Conservation (phyloP, 305 asterid species). For the Rubia balearica region DNA sequence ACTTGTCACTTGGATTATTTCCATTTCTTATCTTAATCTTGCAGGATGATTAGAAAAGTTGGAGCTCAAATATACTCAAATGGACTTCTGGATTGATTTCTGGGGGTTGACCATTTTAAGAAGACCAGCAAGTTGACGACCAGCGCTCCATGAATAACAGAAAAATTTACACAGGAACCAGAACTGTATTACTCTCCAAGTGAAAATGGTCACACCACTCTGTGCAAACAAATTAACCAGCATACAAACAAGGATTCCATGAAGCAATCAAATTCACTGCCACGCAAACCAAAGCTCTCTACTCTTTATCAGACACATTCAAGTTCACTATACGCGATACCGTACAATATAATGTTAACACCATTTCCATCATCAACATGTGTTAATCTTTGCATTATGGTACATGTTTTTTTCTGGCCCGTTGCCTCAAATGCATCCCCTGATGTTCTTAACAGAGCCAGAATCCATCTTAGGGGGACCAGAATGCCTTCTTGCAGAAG, state of each 20-base stretch:
- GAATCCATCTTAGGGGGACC: conserved; percentile 42
- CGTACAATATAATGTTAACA: background rate
- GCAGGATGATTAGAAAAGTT: too few relatives aligned
- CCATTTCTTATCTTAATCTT: too few relatives aligned
- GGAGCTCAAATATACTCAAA: too few relatives aligned
- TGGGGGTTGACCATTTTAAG: too few relatives aligned
- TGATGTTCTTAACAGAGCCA: conserved; percentile 26
- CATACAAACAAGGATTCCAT: conserved; percentile 5
- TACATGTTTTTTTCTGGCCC: background rate
- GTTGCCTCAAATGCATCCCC: background rate
- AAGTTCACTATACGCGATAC: background rate
- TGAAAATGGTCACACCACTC: background rate
- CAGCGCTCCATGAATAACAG: too few relatives aligned
- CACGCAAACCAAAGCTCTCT: background rate
- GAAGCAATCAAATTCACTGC: background rate
- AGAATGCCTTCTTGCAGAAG: conserved; percentile 60
- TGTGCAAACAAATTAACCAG: conserved; percentile 5
- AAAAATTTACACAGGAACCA: background rate
- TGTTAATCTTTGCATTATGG: background rate
- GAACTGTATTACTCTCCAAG: background rate
- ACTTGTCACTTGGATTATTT: too few relatives aligned
- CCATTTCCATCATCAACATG: background rate
- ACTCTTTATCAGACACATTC: background rate
- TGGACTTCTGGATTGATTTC: too few relatives aligned
- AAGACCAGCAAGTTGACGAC: too few relatives aligned